Evolutionary conservation across 2,329 filamentous ascomycete genomes (phyloP).

Genomic region (Fusarium sp.): DNA sequence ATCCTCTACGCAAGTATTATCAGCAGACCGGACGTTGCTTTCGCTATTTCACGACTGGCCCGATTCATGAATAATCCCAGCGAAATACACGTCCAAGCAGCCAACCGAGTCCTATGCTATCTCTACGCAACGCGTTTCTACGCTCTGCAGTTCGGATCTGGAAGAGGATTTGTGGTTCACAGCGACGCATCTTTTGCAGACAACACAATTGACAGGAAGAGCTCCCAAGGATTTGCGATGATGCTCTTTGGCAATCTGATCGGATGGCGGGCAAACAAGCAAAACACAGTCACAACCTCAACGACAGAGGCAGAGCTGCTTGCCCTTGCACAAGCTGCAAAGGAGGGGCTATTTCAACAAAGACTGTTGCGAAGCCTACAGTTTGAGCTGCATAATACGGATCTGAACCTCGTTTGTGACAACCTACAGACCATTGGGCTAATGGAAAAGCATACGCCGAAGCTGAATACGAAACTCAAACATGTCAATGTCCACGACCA

Average conservation of each 20-base stretch:
- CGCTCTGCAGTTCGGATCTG: conserved; percentile 1
- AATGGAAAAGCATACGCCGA: background rate
- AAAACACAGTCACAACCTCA: conserved; percentile 17
- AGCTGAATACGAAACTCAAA: background rate
- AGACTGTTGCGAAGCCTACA: too few relatives aligned
- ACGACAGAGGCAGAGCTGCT: conserved; percentile 23
- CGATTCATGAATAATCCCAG: conserved; percentile 7
- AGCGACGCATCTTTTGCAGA: conserved; percentile 10
- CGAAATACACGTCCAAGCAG: background rate
- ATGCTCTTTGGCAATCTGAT: conserved; percentile 7
- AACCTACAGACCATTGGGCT: background rate
- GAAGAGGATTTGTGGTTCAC: conserved; percentile 2
- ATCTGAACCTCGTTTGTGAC: background rate
- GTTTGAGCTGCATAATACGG: background rate
- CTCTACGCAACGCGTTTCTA: conserved; percentile 11
- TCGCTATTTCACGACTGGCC: background rate
- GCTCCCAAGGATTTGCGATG: conserved; percentile 16
- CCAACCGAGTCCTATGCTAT: conserved; percentile 4
- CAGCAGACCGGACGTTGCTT: background rate
- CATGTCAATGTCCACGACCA: conserved; percentile 13
- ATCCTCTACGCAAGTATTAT: background rate
- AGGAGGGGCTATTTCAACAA: too few relatives aligned
- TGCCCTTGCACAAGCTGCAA: background rate
- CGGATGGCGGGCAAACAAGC: conserved; percentile 13
- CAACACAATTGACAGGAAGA: background rate